Conservation (phyloP, 1,284 basidiomycete genomes). For the Thecaphora frezii region DNA sequence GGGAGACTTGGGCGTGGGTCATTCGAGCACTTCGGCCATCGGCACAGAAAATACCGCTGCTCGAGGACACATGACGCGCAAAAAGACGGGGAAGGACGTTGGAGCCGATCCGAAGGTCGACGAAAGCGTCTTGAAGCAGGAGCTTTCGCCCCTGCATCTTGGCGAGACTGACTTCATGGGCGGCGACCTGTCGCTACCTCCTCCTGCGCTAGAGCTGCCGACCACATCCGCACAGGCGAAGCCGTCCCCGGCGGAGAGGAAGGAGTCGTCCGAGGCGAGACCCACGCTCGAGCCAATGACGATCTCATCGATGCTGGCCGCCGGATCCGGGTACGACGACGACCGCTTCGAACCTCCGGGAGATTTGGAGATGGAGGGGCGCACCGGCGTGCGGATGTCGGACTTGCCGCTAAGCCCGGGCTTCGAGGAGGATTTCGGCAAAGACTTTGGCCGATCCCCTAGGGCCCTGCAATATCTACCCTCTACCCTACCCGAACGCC, state of each 20-base stretch:
- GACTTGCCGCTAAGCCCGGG: conserved; percentile 54
- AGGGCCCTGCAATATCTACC: conserved; percentile 2
- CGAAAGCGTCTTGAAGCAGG: background rate
- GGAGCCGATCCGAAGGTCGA: background rate
- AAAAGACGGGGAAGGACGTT: no score
- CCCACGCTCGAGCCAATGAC: background rate
- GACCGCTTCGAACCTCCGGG: conserved; percentile 19
- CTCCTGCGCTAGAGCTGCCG: conserved; percentile 46
- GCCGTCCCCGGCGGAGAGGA: no score
- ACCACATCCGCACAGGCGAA: background rate
- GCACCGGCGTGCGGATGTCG: conserved; percentile 49
- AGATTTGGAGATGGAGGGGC: conserved; percentile 40
- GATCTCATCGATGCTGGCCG: conserved; percentile 4
- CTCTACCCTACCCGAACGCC: no score
- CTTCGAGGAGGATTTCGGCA: conserved; percentile 27
- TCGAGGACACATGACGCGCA: no score
- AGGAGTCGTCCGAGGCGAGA: conserved; percentile 3
- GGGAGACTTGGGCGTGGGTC: conserved; percentile 46
- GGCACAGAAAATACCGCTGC: background rate
- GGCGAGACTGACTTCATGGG: conserved; percentile 33
- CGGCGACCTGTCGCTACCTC: conserved; percentile 48
- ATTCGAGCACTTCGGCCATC: background rate
- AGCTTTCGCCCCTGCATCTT: background rate
- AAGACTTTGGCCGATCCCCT: conserved; percentile 13
- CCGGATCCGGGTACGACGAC: conserved; percentile 1